Base-by-base conservation (phyloP, 2,329 filamentous ascomycete species). In the Cadophora sp. region DNA sequence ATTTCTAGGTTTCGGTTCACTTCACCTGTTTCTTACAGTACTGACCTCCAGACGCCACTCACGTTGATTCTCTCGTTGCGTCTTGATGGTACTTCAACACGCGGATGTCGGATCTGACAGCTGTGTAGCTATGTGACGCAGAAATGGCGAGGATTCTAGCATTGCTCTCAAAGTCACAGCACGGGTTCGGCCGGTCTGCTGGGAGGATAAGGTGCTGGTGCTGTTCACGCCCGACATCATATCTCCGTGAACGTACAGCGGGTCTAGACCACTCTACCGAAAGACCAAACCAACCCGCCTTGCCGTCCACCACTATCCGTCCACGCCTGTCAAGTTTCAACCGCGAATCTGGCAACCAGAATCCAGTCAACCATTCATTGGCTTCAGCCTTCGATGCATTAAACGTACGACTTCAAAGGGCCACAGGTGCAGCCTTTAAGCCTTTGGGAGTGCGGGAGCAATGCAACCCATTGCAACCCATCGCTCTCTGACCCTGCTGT, bases 41-140 rank as follows among this genome's bases (percentile, higher is more conserved):
- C n/a, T n/a, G n/a, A n/a, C n/a, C n/a, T 39, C n/a, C 30, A n/a
- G n/a, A 30, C 55, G 36, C 36, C 55, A 58, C 55, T 58, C 18
- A 24, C n/a, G n/a, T 33, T 30, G 18, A n/a, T 18, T 53, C 50
- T 53, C 27, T 24, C 50, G 24, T 18, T 9, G 16, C 14, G 7
- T 53, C 50, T 13, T 33, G 30, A 1, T 9, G 11, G 2, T 24
- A 11, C 27, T 33, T 33, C 50, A 53, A 51, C 30, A 24, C 27
- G 6, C 27, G 6, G 6, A 30, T 27, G 50, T 27, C 14, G 50
- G 50, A 6, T 7, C 50, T 33, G 50, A 53, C 50, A 53, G 24
- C 27, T 33, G 13, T 18, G 14, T 8, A 39, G 27, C 27, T n/a
- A 8, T 9, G n/a, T 53, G 50, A 53, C 27, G 50, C 50, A 53